Conservation (phyloP, 169 alveolate genomes). For the Neospora caninum region DNA sequence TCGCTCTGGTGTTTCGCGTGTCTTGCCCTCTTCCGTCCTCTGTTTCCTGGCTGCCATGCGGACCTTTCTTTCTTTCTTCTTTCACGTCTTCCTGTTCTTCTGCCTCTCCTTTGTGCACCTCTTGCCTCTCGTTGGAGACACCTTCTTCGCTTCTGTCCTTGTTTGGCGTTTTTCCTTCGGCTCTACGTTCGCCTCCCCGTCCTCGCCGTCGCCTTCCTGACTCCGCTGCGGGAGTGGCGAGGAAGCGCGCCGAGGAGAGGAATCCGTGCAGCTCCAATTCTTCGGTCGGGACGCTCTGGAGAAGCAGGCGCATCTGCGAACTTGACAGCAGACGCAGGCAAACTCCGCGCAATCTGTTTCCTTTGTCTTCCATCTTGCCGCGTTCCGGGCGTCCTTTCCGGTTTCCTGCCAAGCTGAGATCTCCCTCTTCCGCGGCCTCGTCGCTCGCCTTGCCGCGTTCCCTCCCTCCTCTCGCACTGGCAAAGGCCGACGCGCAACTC, state of each 20-base stretch:
- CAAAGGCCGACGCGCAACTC: neutral
- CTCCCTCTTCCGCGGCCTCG: neutral
- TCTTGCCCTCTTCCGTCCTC: too few relatives aligned
- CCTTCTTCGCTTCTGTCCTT: too few relatives aligned
- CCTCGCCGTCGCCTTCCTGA: too few relatives aligned
- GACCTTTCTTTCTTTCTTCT: neutral
- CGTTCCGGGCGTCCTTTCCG: neutral
- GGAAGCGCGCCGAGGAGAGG: constrained; percentile 55
- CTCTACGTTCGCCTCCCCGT: too few relatives aligned
- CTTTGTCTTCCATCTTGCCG: neutral
- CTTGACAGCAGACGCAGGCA: neutral
- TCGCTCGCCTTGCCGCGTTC: neutral
- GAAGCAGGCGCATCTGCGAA: neutral
- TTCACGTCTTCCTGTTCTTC: neutral
- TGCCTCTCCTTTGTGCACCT: too few relatives aligned
- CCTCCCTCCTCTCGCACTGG: neutral
- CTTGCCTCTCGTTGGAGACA: too few relatives aligned
- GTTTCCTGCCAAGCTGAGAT: neutral
- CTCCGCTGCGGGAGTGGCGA: constrained; percentile 40
- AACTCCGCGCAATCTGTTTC: neutral
- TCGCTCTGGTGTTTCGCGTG: too few relatives aligned
- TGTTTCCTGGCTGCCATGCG: too few relatives aligned
- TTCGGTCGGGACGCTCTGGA: neutral
- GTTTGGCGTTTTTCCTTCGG: too few relatives aligned
- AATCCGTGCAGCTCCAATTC: neutral